Percentiles rank a stretch among this genome's conserved stretches.
Evolutionary conservation across 108 stramenopile species (phyloP).

Genomic region (Ochromonas danica): DNA sequence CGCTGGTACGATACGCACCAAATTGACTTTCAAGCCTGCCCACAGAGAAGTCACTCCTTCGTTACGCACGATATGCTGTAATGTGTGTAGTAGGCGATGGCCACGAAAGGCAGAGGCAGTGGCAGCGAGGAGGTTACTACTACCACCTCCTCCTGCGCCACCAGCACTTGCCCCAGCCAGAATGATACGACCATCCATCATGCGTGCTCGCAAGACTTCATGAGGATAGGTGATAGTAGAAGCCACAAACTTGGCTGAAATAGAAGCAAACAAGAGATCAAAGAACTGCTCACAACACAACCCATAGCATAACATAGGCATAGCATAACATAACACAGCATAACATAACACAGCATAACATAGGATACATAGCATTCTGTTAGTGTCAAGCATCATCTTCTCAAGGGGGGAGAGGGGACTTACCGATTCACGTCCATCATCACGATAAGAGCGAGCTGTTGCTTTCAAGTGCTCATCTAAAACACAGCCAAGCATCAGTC

Average conservation of each 20-base stretch:
- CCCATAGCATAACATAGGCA: too few species aligned
- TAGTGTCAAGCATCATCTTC: too few species aligned
- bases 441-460: not conserved
- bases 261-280: constrained; percentile 63
- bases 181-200: constrained; percentile 71
- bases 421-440: not conserved
- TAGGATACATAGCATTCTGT: too few species aligned
- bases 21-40: not conserved
- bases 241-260: constrained; percentile 73
- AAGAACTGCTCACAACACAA: too few species aligned
- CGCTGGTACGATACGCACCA: constrained; percentile 21
- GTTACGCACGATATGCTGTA: not conserved
- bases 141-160: too few species aligned
- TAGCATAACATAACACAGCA: too few species aligned
- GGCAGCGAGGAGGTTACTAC: too few species aligned
- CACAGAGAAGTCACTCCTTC: not conserved
- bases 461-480: not conserved
- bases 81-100: not conserved
- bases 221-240: constrained; percentile 79
- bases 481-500: too few species aligned
- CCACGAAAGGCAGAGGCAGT: too few species aligned
- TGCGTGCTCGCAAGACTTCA: constrained; percentile 78
- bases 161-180: too few species aligned
- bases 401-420: too few species aligned
- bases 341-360: too few species aligned